phyloP scores from a whole-genome alignment of 768 basidiomycete genomes.

The Trametes maxima region DNA sequence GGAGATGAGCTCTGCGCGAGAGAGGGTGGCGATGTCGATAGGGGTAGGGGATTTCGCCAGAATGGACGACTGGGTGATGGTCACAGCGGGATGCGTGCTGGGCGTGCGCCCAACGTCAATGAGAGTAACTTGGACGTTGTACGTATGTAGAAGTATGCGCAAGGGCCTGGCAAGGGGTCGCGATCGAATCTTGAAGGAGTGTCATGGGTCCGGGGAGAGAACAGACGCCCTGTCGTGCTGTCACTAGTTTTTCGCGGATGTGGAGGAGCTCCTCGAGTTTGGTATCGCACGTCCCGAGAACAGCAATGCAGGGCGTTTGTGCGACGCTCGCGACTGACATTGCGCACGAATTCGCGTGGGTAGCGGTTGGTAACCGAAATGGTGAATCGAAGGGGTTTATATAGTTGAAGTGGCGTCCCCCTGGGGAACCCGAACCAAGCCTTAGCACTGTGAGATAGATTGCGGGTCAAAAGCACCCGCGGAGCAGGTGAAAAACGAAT shows the following conservation, averaged over 20 bases:
- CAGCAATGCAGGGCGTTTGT: conserved; percentile 7
- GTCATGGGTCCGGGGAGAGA: no score
- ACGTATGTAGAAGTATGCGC: no score
- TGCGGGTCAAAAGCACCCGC: neutral
- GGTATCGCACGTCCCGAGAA: conserved; percentile 29
- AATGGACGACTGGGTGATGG: conserved; percentile 18
- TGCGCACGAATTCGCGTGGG: neutral
- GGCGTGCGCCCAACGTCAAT: conserved; percentile 25
- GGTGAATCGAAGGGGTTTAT: no score
- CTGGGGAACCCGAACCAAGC: no score
- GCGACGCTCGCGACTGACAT: neutral
- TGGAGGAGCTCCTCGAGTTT: conserved; percentile 27
- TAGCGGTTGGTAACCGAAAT: no score
- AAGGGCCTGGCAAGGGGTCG: no score
- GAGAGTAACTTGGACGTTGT: conserved; percentile 21
- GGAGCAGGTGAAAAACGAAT: neutral
- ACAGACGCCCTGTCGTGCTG: no score
- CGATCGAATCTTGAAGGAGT: no score
- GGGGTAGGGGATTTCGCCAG: conserved; percentile 7
- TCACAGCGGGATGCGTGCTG: conserved; percentile 16
- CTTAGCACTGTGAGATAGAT: neutral
- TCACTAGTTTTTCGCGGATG: conserved; percentile 18
- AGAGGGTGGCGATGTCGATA: conserved; percentile 14
- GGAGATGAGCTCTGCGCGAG: conserved; percentile 20
- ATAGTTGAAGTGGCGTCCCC: no score